Evolutionary conservation across 1,139 yeast species (phyloP).

Genomic region (Sugiyamaella castrensis): DNA sequence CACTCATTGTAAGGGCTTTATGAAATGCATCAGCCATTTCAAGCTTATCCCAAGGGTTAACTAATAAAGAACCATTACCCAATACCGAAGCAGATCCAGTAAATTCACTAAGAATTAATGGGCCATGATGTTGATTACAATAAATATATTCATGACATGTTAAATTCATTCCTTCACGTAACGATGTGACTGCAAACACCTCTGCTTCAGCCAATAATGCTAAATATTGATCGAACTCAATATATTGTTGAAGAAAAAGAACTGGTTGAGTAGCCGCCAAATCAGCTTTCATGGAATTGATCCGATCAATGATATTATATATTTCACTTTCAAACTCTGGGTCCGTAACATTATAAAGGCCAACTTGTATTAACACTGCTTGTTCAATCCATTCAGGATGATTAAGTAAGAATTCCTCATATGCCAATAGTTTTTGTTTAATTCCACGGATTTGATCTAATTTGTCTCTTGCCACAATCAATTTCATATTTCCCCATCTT

Average conservation of each 20-base stretch:
- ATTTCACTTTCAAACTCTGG: constrained; percentile 66
- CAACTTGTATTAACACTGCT: constrained; percentile 79
- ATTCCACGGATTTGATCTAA: constrained; percentile 85
- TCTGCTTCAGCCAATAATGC: constrained; percentile 87
- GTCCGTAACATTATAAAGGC: constrained; percentile 43
- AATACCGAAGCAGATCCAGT: constrained; percentile 89
- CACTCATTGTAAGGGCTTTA: constrained; percentile 59
- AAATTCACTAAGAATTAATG: constrained; percentile 84
- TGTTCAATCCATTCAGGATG: constrained; percentile 70
- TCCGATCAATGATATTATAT: constrained; percentile 75
- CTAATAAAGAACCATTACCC: constrained; percentile 60
- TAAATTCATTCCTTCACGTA: constrained; percentile 95
- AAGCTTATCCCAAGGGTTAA: constrained; percentile 87
- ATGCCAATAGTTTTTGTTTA: constrained; percentile 81
- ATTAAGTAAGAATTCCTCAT: constrained; percentile 66
- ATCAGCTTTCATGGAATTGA: constrained; percentile 76
- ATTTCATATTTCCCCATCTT: constrained; percentile 66
- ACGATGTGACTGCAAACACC: constrained; percentile 78
- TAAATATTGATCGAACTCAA: constrained; percentile 83
- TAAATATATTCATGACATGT: constrained; percentile 93
- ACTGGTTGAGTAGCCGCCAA: constrained; percentile 61
- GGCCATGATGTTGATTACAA: constrained; percentile 75
- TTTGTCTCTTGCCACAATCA: constrained; percentile 86
- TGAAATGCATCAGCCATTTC: constrained; percentile 63
- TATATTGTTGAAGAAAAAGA: constrained; percentile 80